phyloP scores from a whole-genome alignment of 1,284 basidiomycete species.

The Cryptococcus sp. region DNA sequence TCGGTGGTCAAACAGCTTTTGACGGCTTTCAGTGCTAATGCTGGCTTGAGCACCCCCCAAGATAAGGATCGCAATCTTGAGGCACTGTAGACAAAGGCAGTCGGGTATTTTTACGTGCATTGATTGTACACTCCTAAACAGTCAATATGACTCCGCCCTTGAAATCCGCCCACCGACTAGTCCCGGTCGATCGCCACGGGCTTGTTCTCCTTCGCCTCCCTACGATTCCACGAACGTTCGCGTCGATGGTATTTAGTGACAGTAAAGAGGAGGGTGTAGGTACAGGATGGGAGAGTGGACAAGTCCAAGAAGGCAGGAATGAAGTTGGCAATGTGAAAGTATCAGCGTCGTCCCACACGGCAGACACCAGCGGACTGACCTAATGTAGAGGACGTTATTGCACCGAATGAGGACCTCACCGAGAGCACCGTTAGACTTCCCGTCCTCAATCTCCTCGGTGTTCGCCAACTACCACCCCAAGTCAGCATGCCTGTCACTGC shows the following conservation, averaged over 20 bases:
- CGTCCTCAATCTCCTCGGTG: conserved; percentile 97
- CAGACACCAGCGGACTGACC: conserved; percentile 31
- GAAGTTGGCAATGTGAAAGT: not conserved
- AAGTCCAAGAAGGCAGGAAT: not conserved
- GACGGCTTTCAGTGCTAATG: not conserved
- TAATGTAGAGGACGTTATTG: conserved; percentile 90
- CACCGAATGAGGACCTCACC: conserved; percentile 99
- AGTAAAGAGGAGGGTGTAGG: not conserved
- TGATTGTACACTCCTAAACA: not conserved
- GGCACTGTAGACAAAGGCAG: not conserved
- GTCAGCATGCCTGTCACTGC: not conserved
- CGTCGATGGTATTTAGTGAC: not conserved
- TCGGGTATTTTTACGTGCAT: conserved; percentile 13
- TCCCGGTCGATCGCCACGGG: conserved; percentile 28
- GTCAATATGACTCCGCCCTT: not conserved
- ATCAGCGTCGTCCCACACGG: not conserved
- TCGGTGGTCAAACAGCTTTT: not conserved
- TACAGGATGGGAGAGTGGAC: not conserved
- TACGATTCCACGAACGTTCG: not conserved
- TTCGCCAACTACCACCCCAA: conserved; percentile 73
- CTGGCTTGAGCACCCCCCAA: too few relatives aligned
- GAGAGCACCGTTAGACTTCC: conserved; percentile 88
- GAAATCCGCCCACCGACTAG: not conserved
- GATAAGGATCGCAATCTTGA: too few relatives aligned
- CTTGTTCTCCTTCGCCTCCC: conserved; percentile 10